A percentile compares a stretch with the other conserved stretches of the same genome.
Evolutionary conservation across 129 eudicot species (phyloP).

Genomic region (Arctium minus): DNA sequence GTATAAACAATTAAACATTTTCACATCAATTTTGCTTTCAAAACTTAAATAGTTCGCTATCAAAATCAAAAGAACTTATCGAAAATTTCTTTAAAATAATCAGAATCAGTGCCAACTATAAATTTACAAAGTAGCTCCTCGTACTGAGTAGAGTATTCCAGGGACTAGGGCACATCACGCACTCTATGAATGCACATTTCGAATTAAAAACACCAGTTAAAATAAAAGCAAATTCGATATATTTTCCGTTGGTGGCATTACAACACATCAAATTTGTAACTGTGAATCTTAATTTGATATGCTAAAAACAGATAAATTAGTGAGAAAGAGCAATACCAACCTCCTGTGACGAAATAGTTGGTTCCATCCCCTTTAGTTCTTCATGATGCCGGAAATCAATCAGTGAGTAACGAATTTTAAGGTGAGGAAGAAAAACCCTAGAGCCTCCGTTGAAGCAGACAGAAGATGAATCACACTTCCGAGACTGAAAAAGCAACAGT

Average conservation of each 20-base stretch:
- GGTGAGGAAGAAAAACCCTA: not conserved
- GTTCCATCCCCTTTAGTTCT: not conserved
- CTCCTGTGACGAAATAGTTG: not conserved
- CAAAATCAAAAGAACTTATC: not conserved
- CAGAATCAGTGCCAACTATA: not conserved
- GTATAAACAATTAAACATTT: not conserved
- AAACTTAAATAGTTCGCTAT: not conserved
- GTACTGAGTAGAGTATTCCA: not conserved
- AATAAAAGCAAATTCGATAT: not conserved
- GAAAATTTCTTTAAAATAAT: not conserved
- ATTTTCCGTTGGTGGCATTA: not conserved
- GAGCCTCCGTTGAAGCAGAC: not conserved
- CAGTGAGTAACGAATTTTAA: not conserved
- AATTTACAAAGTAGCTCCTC: not conserved
- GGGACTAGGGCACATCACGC: not conserved
- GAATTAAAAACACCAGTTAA: not conserved
- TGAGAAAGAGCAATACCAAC: not conserved
- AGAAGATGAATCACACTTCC: not conserved
- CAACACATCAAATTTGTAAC: not conserved
- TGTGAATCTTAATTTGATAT: not conserved
- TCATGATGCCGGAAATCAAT: not conserved
- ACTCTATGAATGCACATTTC: not conserved
- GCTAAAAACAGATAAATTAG: not conserved
- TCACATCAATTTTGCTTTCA: not conserved
- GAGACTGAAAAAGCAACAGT: not conserved